Base-by-base conservation (phyloP, 1,139 yeast genomes). In the Yamadazyma diospyri region DNA sequence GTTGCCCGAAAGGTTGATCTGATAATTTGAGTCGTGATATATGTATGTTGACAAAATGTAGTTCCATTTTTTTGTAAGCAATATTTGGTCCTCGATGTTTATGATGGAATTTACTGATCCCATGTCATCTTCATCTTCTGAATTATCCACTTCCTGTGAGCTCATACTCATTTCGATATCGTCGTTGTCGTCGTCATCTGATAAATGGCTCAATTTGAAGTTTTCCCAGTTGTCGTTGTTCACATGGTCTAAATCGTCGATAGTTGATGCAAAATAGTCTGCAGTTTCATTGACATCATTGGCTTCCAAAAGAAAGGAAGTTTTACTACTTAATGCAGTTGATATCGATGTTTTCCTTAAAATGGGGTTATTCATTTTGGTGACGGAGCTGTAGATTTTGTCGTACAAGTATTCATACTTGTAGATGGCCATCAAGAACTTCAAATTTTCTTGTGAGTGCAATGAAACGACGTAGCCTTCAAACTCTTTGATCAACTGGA, bases 401-500 rank as follows among this genome's bases (percentile, higher is more conserved):
- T 37, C 45, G 33, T 31, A 47, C 35, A 32, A 40, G 45, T 55
- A 53, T 41, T 68, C 73, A 46, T 72, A 72, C 33, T 63, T 64
- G 50, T 56, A 69, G 12, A 71, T 65, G 35, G 68, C 71, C 5
- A 72, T 56, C 25, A 72, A 49, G 41, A 72, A 72, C 31, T 57
- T 48, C 29, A 72, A 54, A 46, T 69, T 72, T 47, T 72, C 78
- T 38, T 57, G 59, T 45, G 73, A 67, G 42, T 70, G 76, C 12
- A 57, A 43, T 9, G 53, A 43, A 11, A 31, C 33, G 6, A 52
- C 40, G 32, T 44, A 55, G 8, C 45, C 41, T 21, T 45, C 47
- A 27, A 59, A 59, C 14, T 40, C 40, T 16, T 44, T 42, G 7
- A 54, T 50, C 18, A 46, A 34, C 9, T 39, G 34, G n/a, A 40